phyloP scores from a whole-genome alignment of 1,284 basidiomycete species.

The Papiliotrema laurentii region DNA sequence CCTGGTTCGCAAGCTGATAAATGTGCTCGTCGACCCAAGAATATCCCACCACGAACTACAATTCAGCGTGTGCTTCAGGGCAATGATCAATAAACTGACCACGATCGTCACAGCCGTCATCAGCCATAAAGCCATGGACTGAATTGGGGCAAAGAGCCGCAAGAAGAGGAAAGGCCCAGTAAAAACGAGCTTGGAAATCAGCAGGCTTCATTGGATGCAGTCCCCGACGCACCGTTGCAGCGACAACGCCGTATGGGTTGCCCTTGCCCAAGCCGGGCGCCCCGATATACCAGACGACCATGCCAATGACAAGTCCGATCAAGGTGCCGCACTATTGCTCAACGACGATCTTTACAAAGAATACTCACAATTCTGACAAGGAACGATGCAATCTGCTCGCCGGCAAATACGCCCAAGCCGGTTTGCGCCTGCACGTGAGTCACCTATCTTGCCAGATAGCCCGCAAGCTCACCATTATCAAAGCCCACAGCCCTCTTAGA shows the following conservation, averaged over 20 bases:
- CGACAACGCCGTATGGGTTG: slow-evolving; percentile 59
- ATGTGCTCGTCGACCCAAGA: slow-evolving; percentile 61
- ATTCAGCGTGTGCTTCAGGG: background rate
- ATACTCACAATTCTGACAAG: slow-evolving; percentile 49
- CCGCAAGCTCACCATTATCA: slow-evolving; percentile 54
- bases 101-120: slow-evolving; percentile 43
- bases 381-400: slow-evolving; percentile 59
- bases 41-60: slow-evolving; percentile 51
- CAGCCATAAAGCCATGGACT: slow-evolving; percentile 42
- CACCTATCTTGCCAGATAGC: background rate
- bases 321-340: slow-evolving; percentile 48
- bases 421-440: slow-evolving; percentile 52
- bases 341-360: slow-evolving; percentile 2
- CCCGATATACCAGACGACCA: slow-evolving; percentile 57
- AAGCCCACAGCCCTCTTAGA: slow-evolving; percentile 55
- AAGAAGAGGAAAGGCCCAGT: slow-evolving; percentile 57
- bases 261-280: slow-evolving; percentile 53
- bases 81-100: slow-evolving; percentile 12
- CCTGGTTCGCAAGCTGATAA: slow-evolving; percentile 51
- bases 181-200: slow-evolving; percentile 47
- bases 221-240: slow-evolving; percentile 52
- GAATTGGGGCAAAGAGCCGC: slow-evolving; percentile 53
- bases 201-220: background rate
- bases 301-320: slow-evolving; percentile 53
- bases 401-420: slow-evolving; percentile 58